A percentile compares a stretch with the other conserved stretches of the same genome.
These are phyloP conservation scores for Fusarium denticulatum DNA, from an alignment of 2,329 filamentous ascomycete genomes.

Conservation along the genomic window DNA sequence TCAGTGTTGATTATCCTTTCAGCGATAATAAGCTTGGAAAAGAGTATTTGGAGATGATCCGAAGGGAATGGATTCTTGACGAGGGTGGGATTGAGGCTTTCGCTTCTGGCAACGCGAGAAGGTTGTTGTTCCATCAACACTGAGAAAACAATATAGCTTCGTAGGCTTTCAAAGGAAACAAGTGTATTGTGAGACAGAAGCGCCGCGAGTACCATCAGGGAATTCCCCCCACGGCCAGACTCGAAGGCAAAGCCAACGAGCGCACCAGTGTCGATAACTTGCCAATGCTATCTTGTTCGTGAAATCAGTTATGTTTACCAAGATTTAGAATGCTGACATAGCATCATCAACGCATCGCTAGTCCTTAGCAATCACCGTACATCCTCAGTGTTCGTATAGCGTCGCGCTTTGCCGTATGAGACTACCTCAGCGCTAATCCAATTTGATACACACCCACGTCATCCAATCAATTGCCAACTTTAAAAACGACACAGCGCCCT, in stretches of 20 bases:
- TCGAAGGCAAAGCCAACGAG: accelerated
- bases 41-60: neutral
- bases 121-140: neutral
- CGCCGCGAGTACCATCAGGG: too few species aligned
- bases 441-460: neutral
- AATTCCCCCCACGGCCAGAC: accelerated
- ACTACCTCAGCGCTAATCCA: neutral
- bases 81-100: neutral
- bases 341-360: neutral
- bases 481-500: neutral
- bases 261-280: too few species aligned
- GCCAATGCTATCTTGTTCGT: too few species aligned
- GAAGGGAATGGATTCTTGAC: neutral
- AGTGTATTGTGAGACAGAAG: too few species aligned
- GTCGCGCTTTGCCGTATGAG: neutral
- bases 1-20: neutral
- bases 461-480: neutral
- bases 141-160: neutral
- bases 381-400: neutral
- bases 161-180: too few species aligned
- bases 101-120: neutral
- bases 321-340: neutral
- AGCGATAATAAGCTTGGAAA: neutral
- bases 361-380: neutral
- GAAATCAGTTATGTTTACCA: neutral